A percentile compares a stretch with the other conserved stretches of the same genome.
Evolutionary conservation across 2,329 filamentous ascomycete genomes (phyloP).

Genomic region (Ramularia collo-cygni): DNA sequence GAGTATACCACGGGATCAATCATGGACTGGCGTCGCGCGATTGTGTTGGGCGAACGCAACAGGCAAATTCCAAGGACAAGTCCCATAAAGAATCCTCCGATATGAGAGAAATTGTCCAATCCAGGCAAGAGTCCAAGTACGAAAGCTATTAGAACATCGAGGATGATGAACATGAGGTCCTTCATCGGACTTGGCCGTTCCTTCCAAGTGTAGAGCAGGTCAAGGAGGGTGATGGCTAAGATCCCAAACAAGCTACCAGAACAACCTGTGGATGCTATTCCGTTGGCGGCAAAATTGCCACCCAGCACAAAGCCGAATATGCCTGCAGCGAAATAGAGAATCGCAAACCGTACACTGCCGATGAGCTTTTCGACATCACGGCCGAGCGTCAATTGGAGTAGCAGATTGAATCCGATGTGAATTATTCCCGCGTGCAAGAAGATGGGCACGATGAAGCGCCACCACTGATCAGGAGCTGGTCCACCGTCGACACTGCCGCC

Average conservation of each 20-base stretch:
- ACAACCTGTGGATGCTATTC: conserved; percentile 73
- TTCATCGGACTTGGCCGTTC: conserved; percentile 69
- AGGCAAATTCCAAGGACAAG: conserved; percentile 79
- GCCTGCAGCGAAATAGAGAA: conserved; percentile 84
- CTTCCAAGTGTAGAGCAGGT: conserved; percentile 87
- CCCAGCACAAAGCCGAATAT: conserved; percentile 96
- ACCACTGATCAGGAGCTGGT: conserved; percentile 86
- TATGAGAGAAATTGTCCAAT: conserved; percentile 94
- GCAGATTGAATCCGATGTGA: conserved; percentile 92
- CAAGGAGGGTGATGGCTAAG: conserved; percentile 78
- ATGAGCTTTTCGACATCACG: conserved; percentile 90
- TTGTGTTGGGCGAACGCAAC: conserved; percentile 74
- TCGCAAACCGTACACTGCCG: conserved; percentile 75
- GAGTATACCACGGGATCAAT: conserved; percentile 15
- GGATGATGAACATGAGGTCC: conserved; percentile 77
- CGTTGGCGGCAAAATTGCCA: conserved; percentile 81
- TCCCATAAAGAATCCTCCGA: conserved; percentile 92
- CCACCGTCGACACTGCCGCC: conserved; percentile 46
- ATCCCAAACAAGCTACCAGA: conserved; percentile 90
- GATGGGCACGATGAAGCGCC: conserved; percentile 88
- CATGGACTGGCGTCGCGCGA: conserved; percentile 21
- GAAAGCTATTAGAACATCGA: conserved; percentile 85
- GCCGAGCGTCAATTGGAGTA: conserved; percentile 82
- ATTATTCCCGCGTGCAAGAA: conserved; percentile 92
- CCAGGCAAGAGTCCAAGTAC: conserved; percentile 86